A percentile compares a stretch with the other conserved stretches of the same genome.
Evolutionary conservation across 2,329 filamentous ascomycete species (phyloP).

Genomic region (Botryotinia narcissicola): DNA sequence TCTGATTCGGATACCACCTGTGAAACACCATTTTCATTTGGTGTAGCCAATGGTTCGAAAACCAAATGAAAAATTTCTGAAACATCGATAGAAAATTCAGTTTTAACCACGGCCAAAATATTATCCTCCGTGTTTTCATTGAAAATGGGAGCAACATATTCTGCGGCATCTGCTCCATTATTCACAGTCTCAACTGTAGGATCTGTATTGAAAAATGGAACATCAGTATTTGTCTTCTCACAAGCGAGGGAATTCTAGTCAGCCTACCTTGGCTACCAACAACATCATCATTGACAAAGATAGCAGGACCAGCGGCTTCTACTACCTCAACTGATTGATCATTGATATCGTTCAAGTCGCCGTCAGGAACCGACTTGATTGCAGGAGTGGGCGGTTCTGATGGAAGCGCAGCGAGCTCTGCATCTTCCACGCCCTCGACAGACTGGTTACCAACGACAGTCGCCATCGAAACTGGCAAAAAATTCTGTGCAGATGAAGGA

Average conservation of each 20-base stretch:
- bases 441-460: neutral
- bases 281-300: neutral
- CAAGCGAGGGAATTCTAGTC: neutral
- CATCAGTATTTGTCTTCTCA: neutral
- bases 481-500: neutral
- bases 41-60: neutral
- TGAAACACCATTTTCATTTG: neutral
- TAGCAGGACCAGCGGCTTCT: neutral
- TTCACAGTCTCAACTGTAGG: neutral
- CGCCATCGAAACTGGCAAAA: neutral
- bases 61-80: neutral
- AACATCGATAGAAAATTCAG: neutral
- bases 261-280: neutral
- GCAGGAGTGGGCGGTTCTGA: neutral
- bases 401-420: neutral
- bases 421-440: too few species aligned
- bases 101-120: neutral
- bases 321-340: neutral
- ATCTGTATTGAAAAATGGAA: neutral
- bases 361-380: neutral
- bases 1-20: neutral
- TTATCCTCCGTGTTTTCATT: neutral
- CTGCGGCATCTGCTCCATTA: neutral
- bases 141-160: neutral
- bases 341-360: neutral